Evolutionary conservation across 169 alveolate species (phyloP).

Genomic region (Cryptosporidium parvum): DNA sequence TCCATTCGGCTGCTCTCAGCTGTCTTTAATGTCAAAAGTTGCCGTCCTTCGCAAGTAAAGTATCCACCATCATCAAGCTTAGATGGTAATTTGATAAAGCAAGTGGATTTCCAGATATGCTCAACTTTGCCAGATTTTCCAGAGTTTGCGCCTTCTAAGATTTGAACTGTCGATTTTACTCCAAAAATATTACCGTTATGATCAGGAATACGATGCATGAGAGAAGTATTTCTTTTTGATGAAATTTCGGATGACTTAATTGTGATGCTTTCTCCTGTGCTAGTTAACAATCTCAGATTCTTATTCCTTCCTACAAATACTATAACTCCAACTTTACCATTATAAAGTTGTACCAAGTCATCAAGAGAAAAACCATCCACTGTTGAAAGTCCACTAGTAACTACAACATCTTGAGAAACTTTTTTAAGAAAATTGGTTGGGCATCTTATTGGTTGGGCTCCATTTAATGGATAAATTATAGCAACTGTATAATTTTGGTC

Average conservation of each 20-base stretch:
- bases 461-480: slow-evolving; percentile 57
- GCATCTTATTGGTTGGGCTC: slow-evolving; percentile 59
- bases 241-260: slow-evolving; percentile 70
- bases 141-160: slow-evolving; percentile 38
- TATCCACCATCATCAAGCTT: slow-evolving; percentile 69
- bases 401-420: slow-evolving; percentile 69
- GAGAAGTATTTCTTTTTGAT: slow-evolving; percentile 60
- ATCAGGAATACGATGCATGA: slow-evolving; percentile 62
- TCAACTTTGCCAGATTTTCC: slow-evolving; percentile 72
- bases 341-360: slow-evolving; percentile 84
- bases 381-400: slow-evolving; percentile 73
- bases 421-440: slow-evolving; percentile 43
- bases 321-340: slow-evolving; percentile 87
- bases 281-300: slow-evolving; percentile 79
- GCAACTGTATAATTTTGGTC: slow-evolving; percentile 39
- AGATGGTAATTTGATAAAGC: slow-evolving; percentile 58
- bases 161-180: slow-evolving; percentile 57
- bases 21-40: slow-evolving; percentile 26
- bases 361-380: slow-evolving; percentile 86
- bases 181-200: slow-evolving; percentile 62
- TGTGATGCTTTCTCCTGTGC: slow-evolving; percentile 41
- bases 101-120: slow-evolving; percentile 72
- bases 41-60: slow-evolving; percentile 54
- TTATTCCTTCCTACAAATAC: slow-evolving; percentile 83
- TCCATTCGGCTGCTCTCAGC: slow-evolving; percentile 8